Conservation (phyloP, 495 filamentous ascomycete genomes). For the Tuber aestivum region DNA sequence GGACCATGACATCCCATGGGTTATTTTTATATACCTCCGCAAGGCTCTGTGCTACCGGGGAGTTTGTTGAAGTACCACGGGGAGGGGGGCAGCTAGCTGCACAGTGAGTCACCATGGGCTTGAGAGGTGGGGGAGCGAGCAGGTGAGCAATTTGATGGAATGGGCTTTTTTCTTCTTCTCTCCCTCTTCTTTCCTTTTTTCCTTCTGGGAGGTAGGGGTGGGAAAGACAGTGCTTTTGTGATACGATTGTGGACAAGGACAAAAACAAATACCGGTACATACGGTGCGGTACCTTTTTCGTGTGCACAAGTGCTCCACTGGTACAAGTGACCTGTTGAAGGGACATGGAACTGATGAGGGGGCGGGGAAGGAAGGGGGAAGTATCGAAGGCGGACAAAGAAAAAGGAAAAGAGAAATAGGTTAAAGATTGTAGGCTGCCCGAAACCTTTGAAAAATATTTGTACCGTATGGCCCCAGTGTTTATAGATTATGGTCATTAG, state of each 20-base stretch:
- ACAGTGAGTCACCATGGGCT: not conserved
- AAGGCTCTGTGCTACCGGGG: not conserved
- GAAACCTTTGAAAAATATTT: not conserved
- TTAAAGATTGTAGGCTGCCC: not conserved
- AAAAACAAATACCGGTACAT: not conserved
- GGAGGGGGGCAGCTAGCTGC: not conserved
- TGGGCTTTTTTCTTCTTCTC: not conserved
- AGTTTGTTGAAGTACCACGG: not conserved
- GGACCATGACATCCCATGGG: not conserved
- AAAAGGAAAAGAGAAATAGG: not conserved
- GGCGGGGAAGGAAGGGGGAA: not conserved
- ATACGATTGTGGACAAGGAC: not conserved
- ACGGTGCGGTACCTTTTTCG: not conserved
- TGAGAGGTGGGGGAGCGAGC: not conserved
- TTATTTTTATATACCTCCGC: not conserved
- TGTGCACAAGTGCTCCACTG: not conserved
- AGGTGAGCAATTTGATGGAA: not conserved
- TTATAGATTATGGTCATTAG: not conserved
- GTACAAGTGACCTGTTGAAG: not conserved
- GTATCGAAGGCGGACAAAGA: conserved; percentile 3
- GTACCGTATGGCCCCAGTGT: not conserved
- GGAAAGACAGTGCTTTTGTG: not conserved
- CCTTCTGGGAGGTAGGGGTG: not conserved
- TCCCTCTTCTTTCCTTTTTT: not conserved
- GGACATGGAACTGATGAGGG: not conserved